A percentile compares a stretch with the other conserved stretches of the same genome.
phyloP scores from a whole-genome alignment of 257 asterid genomes.

The Jacaranda mimosifolia region DNA sequence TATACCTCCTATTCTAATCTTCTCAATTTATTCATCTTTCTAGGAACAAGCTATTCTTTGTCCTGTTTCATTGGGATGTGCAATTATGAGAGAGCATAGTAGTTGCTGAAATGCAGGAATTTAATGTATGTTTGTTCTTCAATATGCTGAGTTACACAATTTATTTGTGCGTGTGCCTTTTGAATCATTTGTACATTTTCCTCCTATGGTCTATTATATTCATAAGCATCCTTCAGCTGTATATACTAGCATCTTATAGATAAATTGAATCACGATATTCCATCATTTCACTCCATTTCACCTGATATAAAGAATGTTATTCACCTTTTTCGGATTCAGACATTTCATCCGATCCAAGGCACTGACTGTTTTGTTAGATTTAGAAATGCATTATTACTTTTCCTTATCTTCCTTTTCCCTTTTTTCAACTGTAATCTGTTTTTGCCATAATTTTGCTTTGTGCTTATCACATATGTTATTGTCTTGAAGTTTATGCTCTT shows the following conservation, averaged over 20 bases:
- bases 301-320: neutral
- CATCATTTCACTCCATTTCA: neutral
- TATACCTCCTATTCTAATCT: neutral
- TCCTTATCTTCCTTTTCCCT: too few species aligned
- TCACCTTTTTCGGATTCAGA: neutral
- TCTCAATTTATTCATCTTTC: conserved; percentile 1
- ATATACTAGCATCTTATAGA: neutral
- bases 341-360: neutral
- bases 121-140: neutral
- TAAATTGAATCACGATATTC: neutral
- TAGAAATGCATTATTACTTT: too few species aligned
- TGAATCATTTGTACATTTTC: neutral
- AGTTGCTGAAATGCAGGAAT: neutral
- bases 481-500: too few species aligned
- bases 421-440: too few species aligned
- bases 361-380: too few species aligned
- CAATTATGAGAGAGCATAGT: neutral
- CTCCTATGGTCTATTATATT: neutral
- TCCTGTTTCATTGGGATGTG: neutral
- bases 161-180: neutral
- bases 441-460: too few species aligned
- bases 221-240: neutral
- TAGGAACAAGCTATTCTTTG: neutral
- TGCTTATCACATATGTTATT: too few species aligned
- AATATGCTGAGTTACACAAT: neutral